Evolutionary conservation across 306 rosid genomes (phyloP), one percentile per base, ranked within the genome.

Genomic region (Fragaria vesca): DNA sequence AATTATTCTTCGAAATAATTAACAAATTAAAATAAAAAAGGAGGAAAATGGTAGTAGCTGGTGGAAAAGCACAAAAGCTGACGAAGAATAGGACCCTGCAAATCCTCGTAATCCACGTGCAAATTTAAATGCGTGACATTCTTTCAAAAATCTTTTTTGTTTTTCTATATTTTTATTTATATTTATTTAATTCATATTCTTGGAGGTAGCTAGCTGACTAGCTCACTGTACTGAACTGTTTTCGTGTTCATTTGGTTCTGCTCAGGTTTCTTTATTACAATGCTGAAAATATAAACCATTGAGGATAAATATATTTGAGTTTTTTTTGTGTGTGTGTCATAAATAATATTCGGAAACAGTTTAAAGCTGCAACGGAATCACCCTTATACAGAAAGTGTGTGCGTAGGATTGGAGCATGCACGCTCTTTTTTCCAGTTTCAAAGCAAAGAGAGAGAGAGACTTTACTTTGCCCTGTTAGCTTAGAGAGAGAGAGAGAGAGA

Each of bases 351-450:
- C 67, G 76, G 42, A 55, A 10, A 86, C 85, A 84, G 87, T 85
- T 89, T 84, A 95, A 93, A 91, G 98, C 96, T 96, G 97, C 93
- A 69, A 86, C 77, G 83, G 74, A 78, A 87, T 87, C 87, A 76
- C 77, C 81, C 75, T 69, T 66, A 68, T 75, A 70, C 87, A 73
- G 84, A 70, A 85, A 83, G 86, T 80, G 86, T 78, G 81, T 76
- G 86, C 85, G 83, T 88, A 83, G 88, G 87, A 81, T 87, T 78
- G 82, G 81, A 89, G 91, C 91, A 87, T 89, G 94, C 93, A 89
- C 85, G 83, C 88, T 74, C 83, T 83, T 81, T 79, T 77, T 84
- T 66, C 75, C 85, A 70, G 78, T 86, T 84, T 80, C 73, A 80
- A 78, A 48, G 77, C 66, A 24, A 30, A 26, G 74, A 72, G 47